These are phyloP conservation scores for Coniochaeta prunicola DNA, from an alignment of 2,329 filamentous ascomycete genomes.

Conservation along the genomic window DNA sequence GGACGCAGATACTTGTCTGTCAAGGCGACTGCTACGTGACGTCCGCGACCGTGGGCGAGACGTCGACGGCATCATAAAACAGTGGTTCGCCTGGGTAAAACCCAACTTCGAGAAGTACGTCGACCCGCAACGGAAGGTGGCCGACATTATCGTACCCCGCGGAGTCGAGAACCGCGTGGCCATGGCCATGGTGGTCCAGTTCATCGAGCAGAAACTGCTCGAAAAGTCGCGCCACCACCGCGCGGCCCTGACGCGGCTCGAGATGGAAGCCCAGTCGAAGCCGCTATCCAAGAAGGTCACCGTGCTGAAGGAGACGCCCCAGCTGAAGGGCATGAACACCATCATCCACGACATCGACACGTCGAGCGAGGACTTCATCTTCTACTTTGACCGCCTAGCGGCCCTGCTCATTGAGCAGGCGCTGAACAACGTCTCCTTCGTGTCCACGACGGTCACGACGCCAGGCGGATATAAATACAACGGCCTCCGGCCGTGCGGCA, in stretches of 20 bases:
- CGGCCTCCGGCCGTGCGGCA: conserved; percentile 64
- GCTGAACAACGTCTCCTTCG: conserved; percentile 69
- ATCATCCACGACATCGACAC: conserved; percentile 78
- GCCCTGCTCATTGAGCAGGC: conserved; percentile 79
- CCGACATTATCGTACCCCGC: conserved; percentile 91
- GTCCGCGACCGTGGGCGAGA: conserved; percentile 84
- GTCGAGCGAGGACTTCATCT: conserved; percentile 83
- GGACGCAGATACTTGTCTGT: conserved; percentile 88
- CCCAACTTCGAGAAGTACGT: conserved; percentile 95
- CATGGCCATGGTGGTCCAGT: conserved; percentile 90
- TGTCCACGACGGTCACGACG: conserved; percentile 57
- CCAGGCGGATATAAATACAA: conserved; percentile 62
- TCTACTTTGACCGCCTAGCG: conserved; percentile 89
- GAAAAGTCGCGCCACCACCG: conserved; percentile 82
- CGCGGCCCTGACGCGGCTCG: conserved; percentile 68
- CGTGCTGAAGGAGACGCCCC: conserved; percentile 67
- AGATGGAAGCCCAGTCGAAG: conserved; percentile 62
- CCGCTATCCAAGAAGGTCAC: conserved; percentile 70
- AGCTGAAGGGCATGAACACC: conserved; percentile 83
- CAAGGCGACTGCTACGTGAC: conserved; percentile 79
- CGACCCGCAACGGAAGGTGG: conserved; percentile 81
- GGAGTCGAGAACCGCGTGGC: conserved; percentile 93
- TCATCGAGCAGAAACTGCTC: conserved; percentile 79
- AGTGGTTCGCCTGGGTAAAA: conserved; percentile 96
- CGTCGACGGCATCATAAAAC: conserved; percentile 92